Base-by-base conservation (phyloP, 1,284 basidiomycete genomes). In the Tremellales sp. region DNA sequence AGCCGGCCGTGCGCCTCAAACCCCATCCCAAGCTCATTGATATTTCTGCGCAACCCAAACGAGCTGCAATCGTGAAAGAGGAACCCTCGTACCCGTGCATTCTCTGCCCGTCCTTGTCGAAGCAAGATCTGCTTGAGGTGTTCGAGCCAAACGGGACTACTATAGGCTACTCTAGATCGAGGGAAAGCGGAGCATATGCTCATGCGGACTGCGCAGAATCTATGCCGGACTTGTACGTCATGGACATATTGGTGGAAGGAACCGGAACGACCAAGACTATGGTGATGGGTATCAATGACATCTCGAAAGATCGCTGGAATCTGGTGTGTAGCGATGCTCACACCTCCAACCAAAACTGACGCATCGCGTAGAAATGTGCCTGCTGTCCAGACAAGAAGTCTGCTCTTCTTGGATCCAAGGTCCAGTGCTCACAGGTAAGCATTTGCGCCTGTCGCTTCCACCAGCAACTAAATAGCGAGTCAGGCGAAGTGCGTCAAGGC, bases 301-400 rank as follows among this genome's bases (percentile, higher is more conserved):
- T 95, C 53, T 85, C 86, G 19, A 89, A 84, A 65, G 92, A 87
- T 63, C 76, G 92, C 25, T 97, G 92, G 92, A 84, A 83, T 61
- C 65, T 95, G 71, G 91, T 93, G 61, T 55, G 83, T 76, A 5
- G 6, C 14, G 10, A 22, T 50, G 42, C 47, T 42, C 39, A n/a
- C 43, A 48, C 33, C 34, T 45, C 40, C 14, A 31, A 27, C 40
- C 12, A 35, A 45, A 14, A 3, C 31, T 41, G 18, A 29, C 51
- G 33, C 14, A 18, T 26, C 3, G 9, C 5, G n/a, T 60, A 93
- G 88, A 94, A 92, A 84, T 97, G 93, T 67, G 79, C 81, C 10
- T 79, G 82, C 5, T 97, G 93, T 67, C 77, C 78, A 24, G 87
- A 83, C 63, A 77, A 74, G 22, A 77, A 77, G 28, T 71, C 79